phyloP scores from a whole-genome alignment of 768 basidiomycete species.

The Russula brevipes region DNA sequence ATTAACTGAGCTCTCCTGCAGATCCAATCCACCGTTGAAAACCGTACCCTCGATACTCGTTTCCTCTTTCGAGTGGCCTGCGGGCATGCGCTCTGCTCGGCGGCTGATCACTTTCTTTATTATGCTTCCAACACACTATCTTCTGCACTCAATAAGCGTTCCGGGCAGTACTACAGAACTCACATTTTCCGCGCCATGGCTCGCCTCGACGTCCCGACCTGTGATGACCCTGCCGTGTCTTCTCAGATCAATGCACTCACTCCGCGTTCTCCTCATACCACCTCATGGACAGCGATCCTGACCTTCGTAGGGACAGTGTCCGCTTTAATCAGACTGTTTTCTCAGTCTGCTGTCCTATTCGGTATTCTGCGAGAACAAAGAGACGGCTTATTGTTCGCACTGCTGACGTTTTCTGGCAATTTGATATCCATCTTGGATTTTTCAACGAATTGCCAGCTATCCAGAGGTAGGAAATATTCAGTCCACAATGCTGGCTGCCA shows the following conservation, averaged over 20 bases:
- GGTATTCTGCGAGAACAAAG: slow-evolving; percentile 53
- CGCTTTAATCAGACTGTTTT: slow-evolving; percentile 46
- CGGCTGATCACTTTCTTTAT: slow-evolving; percentile 43
- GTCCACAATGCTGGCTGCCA: neutral
- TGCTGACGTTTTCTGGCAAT: slow-evolving; percentile 50
- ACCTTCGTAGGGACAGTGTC: slow-evolving; percentile 39
- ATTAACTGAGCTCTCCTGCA: neutral
- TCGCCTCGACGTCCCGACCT: slow-evolving; percentile 73
- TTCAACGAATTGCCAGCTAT: neutral
- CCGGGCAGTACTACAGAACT: slow-evolving; percentile 56
- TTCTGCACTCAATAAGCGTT: slow-evolving; percentile 49
- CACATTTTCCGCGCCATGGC: slow-evolving; percentile 63
- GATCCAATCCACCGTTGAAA: slow-evolving; percentile 18
- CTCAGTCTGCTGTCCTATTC: slow-evolving; percentile 58
- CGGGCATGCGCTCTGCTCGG: slow-evolving; percentile 50
- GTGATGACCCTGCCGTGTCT: slow-evolving; percentile 60
- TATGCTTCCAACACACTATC: slow-evolving; percentile 38
- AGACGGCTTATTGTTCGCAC: slow-evolving; percentile 56
- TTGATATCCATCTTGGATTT: slow-evolving; percentile 37
- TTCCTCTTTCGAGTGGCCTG: slow-evolving; percentile 29
- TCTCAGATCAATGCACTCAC: slow-evolving; percentile 55
- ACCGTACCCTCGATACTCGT: slow-evolving; percentile 12
- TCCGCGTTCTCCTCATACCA: slow-evolving; percentile 36
- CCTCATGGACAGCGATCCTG: slow-evolving; percentile 59
- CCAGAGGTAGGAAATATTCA: slow-evolving; percentile 6